phyloP scores from a whole-genome alignment of 306 rosid species.

The Cucumis melo region DNA sequence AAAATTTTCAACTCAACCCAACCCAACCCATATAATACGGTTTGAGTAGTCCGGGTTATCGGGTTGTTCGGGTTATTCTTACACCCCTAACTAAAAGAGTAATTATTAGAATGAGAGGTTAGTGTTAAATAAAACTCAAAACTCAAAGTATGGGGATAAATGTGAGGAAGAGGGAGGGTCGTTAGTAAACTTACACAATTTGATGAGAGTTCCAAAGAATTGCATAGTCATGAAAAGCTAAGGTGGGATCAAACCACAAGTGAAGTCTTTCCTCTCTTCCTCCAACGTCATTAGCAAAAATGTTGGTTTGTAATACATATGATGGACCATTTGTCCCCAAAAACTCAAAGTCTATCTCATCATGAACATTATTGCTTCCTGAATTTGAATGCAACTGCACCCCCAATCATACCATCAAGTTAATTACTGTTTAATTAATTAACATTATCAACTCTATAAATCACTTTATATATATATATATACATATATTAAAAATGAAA shows the following conservation, averaged over 20 bases:
- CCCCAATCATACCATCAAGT: background rate
- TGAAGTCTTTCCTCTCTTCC: slow-evolving; percentile 13
- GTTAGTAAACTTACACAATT: slow-evolving; percentile 5
- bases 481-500: too few relatives aligned
- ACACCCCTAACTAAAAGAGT: too few relatives aligned
- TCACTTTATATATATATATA: too few relatives aligned
- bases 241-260: slow-evolving; percentile 18
- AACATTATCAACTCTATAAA: background rate
- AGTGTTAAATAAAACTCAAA: too few relatives aligned
- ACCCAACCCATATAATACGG: too few relatives aligned
- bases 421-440: too few relatives aligned
- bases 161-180: too few relatives aligned
- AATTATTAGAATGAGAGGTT: too few relatives aligned
- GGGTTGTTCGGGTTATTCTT: too few relatives aligned
- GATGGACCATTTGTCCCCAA: background rate
- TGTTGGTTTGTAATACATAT: slow-evolving; percentile 2
- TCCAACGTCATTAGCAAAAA: slow-evolving; percentile 7
- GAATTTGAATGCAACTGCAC: background rate
- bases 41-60: too few relatives aligned
- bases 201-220: slow-evolving; percentile 21
- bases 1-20: too few relatives aligned
- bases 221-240: slow-evolving; percentile 8
- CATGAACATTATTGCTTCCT: background rate
- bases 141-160: too few relatives aligned
- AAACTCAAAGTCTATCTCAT: slow-evolving; percentile 19